These are phyloP conservation scores for Sarocladium oryzae DNA, from an alignment of 2,329 filamentous ascomycete species.

Conservation along the genomic window DNA sequence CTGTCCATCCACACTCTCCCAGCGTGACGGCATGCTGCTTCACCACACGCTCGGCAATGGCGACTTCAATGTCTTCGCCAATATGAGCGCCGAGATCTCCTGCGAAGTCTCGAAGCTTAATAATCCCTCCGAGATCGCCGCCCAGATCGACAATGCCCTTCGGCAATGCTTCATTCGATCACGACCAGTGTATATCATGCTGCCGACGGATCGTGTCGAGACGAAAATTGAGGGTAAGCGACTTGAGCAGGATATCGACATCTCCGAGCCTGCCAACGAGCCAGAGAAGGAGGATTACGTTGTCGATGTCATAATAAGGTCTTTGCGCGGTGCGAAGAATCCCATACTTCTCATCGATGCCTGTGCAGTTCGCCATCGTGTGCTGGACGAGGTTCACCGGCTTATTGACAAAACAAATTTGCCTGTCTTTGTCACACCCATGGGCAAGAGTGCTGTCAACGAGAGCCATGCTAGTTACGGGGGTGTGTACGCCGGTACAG, in stretches of 20 bases:
- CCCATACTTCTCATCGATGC: conserved; percentile 79
- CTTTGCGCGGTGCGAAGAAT: conserved; percentile 64
- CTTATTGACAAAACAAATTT: conserved; percentile 67
- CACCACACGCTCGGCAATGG: conserved; percentile 71
- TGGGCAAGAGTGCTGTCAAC: conserved; percentile 81
- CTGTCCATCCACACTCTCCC: conserved; percentile 41
- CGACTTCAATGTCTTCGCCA: conserved; percentile 75
- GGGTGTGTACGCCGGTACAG: conserved; percentile 79
- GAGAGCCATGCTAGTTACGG: conserved; percentile 71
- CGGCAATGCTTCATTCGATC: conserved; percentile 67
- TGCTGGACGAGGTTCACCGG: conserved; percentile 64
- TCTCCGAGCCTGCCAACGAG: conserved; percentile 59
- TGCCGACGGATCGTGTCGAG: conserved; percentile 75
- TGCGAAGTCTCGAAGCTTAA: conserved; percentile 65
- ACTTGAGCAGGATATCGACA: conserved; percentile 63
- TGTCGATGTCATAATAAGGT: conserved; percentile 70
- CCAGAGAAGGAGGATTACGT: conserved; percentile 70
- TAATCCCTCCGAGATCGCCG: conserved; percentile 61
- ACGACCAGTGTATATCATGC: conserved; percentile 75
- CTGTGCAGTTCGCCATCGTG: conserved; percentile 71
- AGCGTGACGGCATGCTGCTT: conserved; percentile 41
- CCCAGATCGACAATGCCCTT: conserved; percentile 71
- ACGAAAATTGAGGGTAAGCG: conserved; percentile 69
- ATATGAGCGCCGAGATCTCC: conserved; percentile 69
- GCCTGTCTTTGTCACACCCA: conserved; percentile 81